Evolutionary conservation across 345 rosid genomes (phyloP).

Genomic region (Acer campestre): DNA sequence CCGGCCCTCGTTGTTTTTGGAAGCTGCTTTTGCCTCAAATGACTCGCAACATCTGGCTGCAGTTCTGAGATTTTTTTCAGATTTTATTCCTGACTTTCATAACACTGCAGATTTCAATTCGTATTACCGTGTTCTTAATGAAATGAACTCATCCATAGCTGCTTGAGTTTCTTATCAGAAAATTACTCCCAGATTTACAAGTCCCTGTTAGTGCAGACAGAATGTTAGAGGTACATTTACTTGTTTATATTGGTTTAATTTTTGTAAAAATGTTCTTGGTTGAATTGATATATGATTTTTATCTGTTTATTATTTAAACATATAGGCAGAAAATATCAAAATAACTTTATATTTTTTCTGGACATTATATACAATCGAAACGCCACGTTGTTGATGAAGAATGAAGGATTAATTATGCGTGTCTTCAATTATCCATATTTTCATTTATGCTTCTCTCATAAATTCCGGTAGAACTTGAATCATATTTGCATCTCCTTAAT

Average conservation of each 20-base stretch:
- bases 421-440: no score
- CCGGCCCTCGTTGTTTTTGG: conserved; percentile 74
- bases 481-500: no score
- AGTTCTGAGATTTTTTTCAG: conserved; percentile 85
- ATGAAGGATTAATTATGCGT: no score
- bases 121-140: conserved; percentile 61
- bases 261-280: no score
- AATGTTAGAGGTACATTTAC: neutral
- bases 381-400: no score
- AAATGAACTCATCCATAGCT: conserved; percentile 53
- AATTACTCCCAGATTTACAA: neutral
- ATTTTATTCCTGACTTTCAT: conserved; percentile 71
- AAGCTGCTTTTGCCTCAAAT: conserved; percentile 75
- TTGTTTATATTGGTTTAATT: neutral
- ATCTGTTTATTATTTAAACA: no score
- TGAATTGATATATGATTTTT: no score
- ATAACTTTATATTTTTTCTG: no score
- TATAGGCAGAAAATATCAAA: no score
- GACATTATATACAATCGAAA: no score
- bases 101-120: conserved; percentile 60
- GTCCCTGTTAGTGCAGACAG: neutral
- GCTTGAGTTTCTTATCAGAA: conserved; percentile 22
- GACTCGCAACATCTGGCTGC: conserved; percentile 86
- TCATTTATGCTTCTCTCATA: no score
- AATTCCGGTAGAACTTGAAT: no score